phyloP scores from a whole-genome alignment of 2,329 filamentous ascomycete species.

The Paraphaeosphaeria minitans region DNA sequence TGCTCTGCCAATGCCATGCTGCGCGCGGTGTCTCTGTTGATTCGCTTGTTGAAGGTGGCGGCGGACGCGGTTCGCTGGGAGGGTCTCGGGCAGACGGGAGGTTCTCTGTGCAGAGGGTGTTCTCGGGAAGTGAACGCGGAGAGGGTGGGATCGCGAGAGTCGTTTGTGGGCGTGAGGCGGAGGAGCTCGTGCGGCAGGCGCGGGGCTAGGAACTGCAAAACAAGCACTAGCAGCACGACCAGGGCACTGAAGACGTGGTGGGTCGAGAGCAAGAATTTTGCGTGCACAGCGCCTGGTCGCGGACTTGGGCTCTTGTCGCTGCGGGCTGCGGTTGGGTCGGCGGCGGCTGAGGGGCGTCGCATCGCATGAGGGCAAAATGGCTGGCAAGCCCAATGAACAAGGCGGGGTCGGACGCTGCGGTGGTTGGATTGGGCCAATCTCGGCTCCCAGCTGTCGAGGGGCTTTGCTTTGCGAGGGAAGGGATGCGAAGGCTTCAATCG shows the following conservation, averaged over 20 bases:
- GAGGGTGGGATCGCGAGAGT: slow-evolving; percentile 18
- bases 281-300: slow-evolving; percentile 11
- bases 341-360: slow-evolving; percentile 13
- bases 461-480: neutral
- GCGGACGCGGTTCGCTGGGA: slow-evolving; percentile 33
- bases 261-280: slow-evolving; percentile 23
- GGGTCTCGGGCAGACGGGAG: slow-evolving; percentile 37
- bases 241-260: slow-evolving; percentile 33
- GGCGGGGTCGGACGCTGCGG: slow-evolving; percentile 16
- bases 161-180: slow-evolving; percentile 30
- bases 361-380: slow-evolving; percentile 14
- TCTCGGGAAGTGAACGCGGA: slow-evolving; percentile 29
- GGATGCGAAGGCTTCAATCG: neutral
- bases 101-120: slow-evolving; percentile 31
- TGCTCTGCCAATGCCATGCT: slow-evolving; percentile 66
- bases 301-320: slow-evolving; percentile 17
- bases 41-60: slow-evolving; percentile 43
- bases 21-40: slow-evolving; percentile 44
- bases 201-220: slow-evolving; percentile 44
- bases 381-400: slow-evolving; percentile 13
- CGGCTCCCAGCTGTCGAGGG: slow-evolving; percentile 2
- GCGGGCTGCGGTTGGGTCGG: slow-evolving; percentile 16
- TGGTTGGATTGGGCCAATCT: slow-evolving; percentile 2
- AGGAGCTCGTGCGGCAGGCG: slow-evolving; percentile 40
- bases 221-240: slow-evolving; percentile 42